Conservation (phyloP, 2,329 filamentous ascomycete genomes). For the Ophiostoma quercus region DNA sequence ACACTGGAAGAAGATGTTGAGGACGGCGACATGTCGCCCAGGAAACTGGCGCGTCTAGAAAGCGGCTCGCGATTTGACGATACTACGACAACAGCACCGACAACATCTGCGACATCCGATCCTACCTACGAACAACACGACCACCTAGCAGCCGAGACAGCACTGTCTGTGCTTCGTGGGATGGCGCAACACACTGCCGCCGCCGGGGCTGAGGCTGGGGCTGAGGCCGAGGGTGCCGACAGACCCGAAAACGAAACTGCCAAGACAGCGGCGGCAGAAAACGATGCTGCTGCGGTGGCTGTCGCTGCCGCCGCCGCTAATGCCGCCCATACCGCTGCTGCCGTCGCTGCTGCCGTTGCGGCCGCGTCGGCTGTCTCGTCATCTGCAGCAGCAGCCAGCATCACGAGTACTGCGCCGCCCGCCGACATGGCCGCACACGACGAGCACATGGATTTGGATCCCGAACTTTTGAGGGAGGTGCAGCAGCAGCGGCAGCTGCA, state of each 20-base stretch:
- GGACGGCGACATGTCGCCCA: conserved; percentile 40
- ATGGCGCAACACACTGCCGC: conserved; percentile 21
- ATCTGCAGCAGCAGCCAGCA: conserved; percentile 37
- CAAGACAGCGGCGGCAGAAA: conserved; percentile 26
- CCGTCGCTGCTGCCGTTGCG: conserved; percentile 20
- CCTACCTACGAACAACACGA: conserved; percentile 24
- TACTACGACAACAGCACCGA: not conserved
- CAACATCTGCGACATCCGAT: not conserved
- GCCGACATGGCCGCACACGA: conserved; percentile 18
- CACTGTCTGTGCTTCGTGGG: conserved; percentile 34
- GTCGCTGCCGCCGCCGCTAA: conserved; percentile 20
- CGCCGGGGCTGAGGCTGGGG: not conserved
- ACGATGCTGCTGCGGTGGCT: conserved; percentile 28
- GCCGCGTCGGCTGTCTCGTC: conserved; percentile 20
- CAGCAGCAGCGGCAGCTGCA: conserved; percentile 17
- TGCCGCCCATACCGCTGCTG: conserved; percentile 5
- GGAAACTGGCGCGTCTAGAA: conserved; percentile 50
- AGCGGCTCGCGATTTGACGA: conserved; percentile 27
- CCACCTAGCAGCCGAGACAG: conserved; percentile 51
- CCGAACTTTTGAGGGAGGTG: not conserved
- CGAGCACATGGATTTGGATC: not conserved
- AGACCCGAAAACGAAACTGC: conserved; percentile 38
- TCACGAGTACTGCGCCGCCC: not conserved
- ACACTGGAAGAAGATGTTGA: conserved; percentile 20
- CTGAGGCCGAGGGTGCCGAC: not conserved